A percentile compares a stretch with the other conserved stretches of the same genome.
Conservation (phyloP, 2,329 filamentous ascomycete species). For the Penicillium sp. region DNA sequence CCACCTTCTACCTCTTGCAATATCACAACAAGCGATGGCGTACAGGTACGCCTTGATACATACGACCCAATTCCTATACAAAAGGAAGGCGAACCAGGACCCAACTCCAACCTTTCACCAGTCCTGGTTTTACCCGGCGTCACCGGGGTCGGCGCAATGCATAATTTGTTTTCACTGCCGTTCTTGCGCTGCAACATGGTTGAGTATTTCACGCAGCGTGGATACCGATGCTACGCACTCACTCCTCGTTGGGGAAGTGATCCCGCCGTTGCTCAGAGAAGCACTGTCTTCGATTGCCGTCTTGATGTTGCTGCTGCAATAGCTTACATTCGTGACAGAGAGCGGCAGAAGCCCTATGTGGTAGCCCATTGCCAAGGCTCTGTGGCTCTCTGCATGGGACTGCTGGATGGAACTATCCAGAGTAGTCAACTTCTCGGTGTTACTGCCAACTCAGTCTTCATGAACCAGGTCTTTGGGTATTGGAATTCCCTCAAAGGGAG, state of each 20-base stretch:
- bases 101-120: neutral
- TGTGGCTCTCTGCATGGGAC: conserved; percentile 18
- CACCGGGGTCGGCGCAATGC: neutral
- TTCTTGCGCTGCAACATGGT: conserved; percentile 10
- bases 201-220: conserved; percentile 6
- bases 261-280: neutral
- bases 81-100: neutral
- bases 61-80: neutral
- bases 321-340: conserved; percentile 9
- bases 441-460: conserved; percentile 26
- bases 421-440: conserved; percentile 18
- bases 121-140: conserved; percentile 2
- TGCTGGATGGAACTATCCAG: conserved; percentile 23
- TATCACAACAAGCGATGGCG: neutral
- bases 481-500: conserved; percentile 19
- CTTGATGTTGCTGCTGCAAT: conserved; percentile 19
- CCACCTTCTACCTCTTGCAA: neutral
- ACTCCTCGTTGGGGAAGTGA: conserved; percentile 10
- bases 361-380: conserved; percentile 23
- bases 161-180: conserved; percentile 1
- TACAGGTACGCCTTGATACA: neutral
- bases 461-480: conserved; percentile 18
- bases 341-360: conserved; percentile 17
- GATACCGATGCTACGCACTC: conserved; percentile 7
- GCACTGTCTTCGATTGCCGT: conserved; percentile 10